These are phyloP conservation scores for Fusarium tupiense DNA, from an alignment of 2,329 filamentous ascomycete species.

Conservation along the genomic window DNA sequence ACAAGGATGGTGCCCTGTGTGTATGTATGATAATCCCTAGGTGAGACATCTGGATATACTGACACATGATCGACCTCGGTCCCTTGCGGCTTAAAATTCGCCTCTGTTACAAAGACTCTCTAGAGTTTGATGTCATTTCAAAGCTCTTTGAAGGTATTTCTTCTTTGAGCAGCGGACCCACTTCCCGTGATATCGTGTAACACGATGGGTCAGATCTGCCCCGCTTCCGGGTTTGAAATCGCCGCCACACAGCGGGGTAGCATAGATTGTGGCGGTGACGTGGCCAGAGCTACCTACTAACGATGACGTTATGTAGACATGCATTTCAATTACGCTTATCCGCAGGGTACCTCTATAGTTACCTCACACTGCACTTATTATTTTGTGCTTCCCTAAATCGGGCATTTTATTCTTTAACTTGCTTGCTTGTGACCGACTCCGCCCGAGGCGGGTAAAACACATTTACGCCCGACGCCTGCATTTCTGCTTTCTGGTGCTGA, in stretches of 20 bases:
- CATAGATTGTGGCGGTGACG: slow-evolving; percentile 32
- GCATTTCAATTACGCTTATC: background rate
- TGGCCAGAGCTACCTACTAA: background rate
- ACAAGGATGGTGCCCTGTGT: background rate
- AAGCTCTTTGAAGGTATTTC: background rate
- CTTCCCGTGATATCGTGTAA: background rate
- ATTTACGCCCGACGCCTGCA: slow-evolving; percentile 2
- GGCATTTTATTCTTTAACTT: background rate
- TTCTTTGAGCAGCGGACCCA: slow-evolving; percentile 5
- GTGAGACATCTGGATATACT: background rate
- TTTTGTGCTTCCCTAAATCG: background rate
- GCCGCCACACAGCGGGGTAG: slow-evolving; percentile 31
- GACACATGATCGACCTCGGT: background rate
- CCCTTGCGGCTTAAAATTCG: slow-evolving; percentile 16
- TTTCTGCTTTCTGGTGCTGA: background rate
- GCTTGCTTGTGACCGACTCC: background rate
- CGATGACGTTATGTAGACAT: background rate
- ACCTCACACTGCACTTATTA: background rate
- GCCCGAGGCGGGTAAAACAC: background rate
- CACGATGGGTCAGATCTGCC: background rate
- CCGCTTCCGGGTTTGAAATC: background rate
- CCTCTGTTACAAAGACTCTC: background rate
- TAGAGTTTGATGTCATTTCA: background rate
- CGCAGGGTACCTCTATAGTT: background rate
- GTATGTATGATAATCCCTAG: background rate